Base-by-base conservation (phyloP, 73 alveolate genomes). In the Uronychia setigera region DNA sequence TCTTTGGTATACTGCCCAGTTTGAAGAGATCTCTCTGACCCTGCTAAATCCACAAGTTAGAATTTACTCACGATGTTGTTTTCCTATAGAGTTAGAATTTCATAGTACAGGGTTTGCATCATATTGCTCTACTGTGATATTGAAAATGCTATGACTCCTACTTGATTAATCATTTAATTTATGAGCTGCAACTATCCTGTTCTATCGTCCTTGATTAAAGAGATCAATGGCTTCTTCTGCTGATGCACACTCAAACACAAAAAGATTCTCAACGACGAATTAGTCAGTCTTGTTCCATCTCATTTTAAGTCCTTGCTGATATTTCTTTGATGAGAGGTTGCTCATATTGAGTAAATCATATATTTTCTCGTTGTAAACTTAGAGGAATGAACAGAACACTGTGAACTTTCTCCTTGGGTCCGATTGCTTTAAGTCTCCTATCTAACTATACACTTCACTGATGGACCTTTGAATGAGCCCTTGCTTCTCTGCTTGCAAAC, bases 41-140 rank as follows among this genome's bases (percentile, higher is more conserved):
- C 99, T 25, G 99, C 99, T 74, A 96, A 88, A 87, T 96, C 99
- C 0, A 97, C 98, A 34, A 96, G 81, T 75, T 95, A 87, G 80
- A 96, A 85, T 81, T 95, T 96, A 14, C 97, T 88, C 28, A 78
- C 85, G 57, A 84, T 92, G 60, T 79, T 93, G 59, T 96, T 96
- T 57, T 91, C 91, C 32, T 91, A 86, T 28, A 84, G 78, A 0
- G 74, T 28, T 29, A 87, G 90, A 11, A 27, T 32, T n/a, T n/a
- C n/a, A n/a, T n/a, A n/a, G n/a, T n/a, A n/a, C n/a, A n/a, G n/a
- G n/a, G n/a, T n/a, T n/a, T n/a, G 31, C 33, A 26, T 27, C 93
- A 28, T 60, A 33, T 67, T 95, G 83, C 87, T 97, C 99, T 0
- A 97, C 96, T 0, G 97, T 96, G 25, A 97, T 90, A 25, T 98